These are phyloP conservation scores for Cercophora newfieldiana DNA, from an alignment of 495 filamentous ascomycete species.

Conservation along the genomic window DNA sequence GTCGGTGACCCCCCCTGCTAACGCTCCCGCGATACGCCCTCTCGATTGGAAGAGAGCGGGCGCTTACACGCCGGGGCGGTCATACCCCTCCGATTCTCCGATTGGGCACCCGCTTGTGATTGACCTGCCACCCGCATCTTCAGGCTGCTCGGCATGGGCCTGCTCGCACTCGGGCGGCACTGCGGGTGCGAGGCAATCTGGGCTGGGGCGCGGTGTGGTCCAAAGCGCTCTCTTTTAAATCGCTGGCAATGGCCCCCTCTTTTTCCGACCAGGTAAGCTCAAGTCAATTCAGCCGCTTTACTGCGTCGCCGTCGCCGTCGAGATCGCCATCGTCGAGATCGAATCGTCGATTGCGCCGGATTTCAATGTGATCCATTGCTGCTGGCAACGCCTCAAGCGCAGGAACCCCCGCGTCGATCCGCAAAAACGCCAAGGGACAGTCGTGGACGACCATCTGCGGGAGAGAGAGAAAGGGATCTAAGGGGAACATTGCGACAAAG, in stretches of 20 bases:
- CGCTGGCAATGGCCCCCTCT: slow-evolving; percentile 16
- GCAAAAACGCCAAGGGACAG: background rate
- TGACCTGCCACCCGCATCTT: slow-evolving; percentile 32
- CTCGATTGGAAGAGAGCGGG: slow-evolving; percentile 28
- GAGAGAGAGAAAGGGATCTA: background rate
- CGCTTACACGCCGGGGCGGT: slow-evolving; percentile 31
- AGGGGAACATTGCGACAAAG: background rate
- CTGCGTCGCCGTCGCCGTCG: background rate
- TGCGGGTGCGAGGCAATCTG: slow-evolving; percentile 13
- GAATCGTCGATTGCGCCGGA: background rate
- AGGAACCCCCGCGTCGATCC: background rate
- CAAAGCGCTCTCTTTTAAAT: slow-evolving; percentile 18
- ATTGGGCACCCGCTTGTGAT: slow-evolving; percentile 34
- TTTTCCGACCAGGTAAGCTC: slow-evolving; percentile 2
- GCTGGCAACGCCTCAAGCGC: background rate
- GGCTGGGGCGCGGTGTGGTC: too few relatives aligned
- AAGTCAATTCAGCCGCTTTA: slow-evolving; percentile 8
- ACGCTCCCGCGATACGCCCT: slow-evolving; percentile 17
- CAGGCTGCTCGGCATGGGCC: slow-evolving; percentile 27
- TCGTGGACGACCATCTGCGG: background rate
- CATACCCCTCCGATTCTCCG: slow-evolving; percentile 18
- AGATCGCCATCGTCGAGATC: background rate
- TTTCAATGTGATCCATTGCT: slow-evolving; percentile 14
- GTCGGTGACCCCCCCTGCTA: background rate
- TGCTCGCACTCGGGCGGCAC: slow-evolving; percentile 27